A percentile compares a stretch with the other conserved stretches of the same genome.
Evolutionary conservation across 177 flowering plant species (phyloP).

Genomic region (Viscum album): DNA sequence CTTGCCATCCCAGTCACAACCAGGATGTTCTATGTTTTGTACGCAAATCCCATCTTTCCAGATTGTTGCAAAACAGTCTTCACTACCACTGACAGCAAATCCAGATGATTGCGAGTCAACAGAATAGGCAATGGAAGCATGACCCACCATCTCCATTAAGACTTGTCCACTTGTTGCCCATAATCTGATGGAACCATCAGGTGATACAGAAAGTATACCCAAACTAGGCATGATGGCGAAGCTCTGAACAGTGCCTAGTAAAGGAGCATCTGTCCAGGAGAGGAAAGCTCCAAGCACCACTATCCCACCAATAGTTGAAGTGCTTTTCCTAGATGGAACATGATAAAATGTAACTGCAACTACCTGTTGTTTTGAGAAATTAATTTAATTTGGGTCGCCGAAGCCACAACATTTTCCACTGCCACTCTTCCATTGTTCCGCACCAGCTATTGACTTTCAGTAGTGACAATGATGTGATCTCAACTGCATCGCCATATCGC

Average conservation of each 20-base stretch:
- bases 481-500: too few relatives aligned
- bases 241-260: slow-evolving; percentile 97
- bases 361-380: too few relatives aligned
- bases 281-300: too few relatives aligned
- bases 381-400: too few relatives aligned
- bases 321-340: too few relatives aligned
- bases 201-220: slow-evolving; percentile 94
- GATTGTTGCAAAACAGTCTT: slow-evolving; percentile 82
- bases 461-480: too few relatives aligned
- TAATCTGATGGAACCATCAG: slow-evolving; percentile 82
- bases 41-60: slow-evolving; percentile 98
- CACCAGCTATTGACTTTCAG: too few relatives aligned
- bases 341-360: too few relatives aligned
- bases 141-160: slow-evolving; percentile 96
- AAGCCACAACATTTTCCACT: too few relatives aligned
- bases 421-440: too few relatives aligned
- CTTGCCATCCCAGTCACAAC: slow-evolving; percentile 96
- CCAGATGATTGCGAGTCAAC: slow-evolving; percentile 83
- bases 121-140: slow-evolving; percentile 86
- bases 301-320: too few relatives aligned
- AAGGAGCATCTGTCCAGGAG: too few relatives aligned
- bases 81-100: slow-evolving; percentile 81
- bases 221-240: slow-evolving; percentile 66
- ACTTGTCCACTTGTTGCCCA: slow-evolving; percentile 83
- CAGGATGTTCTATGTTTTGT: slow-evolving; percentile 98